Conservation (phyloP, 208 protist species). For the Trypanosoma conorhini region DNA sequence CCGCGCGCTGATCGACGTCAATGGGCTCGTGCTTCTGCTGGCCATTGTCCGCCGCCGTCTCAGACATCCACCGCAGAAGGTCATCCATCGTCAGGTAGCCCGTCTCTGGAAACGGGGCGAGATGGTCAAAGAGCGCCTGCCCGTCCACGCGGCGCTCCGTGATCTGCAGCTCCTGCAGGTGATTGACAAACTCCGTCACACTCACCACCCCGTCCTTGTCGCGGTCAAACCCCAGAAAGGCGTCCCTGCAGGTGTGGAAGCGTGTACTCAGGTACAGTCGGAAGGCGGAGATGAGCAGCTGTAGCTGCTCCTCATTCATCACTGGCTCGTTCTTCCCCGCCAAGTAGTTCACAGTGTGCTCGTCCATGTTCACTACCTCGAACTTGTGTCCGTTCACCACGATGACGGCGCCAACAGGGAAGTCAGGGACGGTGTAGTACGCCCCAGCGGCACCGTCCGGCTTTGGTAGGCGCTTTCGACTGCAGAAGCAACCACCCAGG, state of each 20-base stretch:
- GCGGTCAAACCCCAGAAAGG: constrained; percentile 82
- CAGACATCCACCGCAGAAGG: constrained; percentile 69
- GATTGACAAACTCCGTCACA: constrained; percentile 63
- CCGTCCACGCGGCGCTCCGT: constrained; percentile 60
- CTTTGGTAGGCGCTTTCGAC: constrained; percentile 69
- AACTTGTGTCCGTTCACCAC: constrained; percentile 71
- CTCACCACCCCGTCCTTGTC: constrained; percentile 84
- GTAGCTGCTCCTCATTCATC: constrained; percentile 43
- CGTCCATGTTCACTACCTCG: constrained; percentile 75
- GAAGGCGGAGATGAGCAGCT: constrained; percentile 59
- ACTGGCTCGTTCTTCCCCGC: constrained; percentile 24
- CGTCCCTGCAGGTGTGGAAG: constrained; percentile 71
- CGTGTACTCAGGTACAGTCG: constrained; percentile 69
- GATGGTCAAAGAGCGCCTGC: constrained; percentile 57
- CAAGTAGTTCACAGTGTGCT: constrained; percentile 76
- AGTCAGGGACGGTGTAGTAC: constrained; percentile 66
- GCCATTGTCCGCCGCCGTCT: constrained; percentile 1
- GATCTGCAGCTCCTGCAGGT: constrained; percentile 73
- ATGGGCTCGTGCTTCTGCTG: constrained; percentile 5
- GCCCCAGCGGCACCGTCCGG: constrained; percentile 20
- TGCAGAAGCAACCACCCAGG: constrained; percentile 80
- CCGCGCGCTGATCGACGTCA: constrained; percentile 44
- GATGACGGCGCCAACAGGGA: constrained; percentile 68
- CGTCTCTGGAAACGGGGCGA: constrained; percentile 43
- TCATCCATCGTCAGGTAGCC: constrained; percentile 75